A percentile compares a stretch with the other conserved stretches of the same genome.
Conservation (phyloP, 768 basidiomycete species). For the Tylopilus plumbeoviolaceoides region DNA sequence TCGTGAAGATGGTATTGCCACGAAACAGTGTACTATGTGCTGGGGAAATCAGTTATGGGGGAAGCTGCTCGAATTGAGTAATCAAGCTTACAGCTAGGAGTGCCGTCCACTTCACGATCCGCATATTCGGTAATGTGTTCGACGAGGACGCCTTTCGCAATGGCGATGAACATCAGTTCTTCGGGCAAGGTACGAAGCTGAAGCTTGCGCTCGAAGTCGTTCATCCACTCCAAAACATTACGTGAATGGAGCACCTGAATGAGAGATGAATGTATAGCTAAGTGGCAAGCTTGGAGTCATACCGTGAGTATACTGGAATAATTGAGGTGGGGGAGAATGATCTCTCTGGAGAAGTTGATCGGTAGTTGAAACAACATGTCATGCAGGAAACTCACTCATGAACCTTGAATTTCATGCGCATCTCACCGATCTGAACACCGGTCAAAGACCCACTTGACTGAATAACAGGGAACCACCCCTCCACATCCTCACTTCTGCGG, state of each 20-base stretch:
- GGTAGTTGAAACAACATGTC: not conserved
- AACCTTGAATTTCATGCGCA: slow-evolving; percentile 67
- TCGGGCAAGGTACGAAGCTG: slow-evolving; percentile 60
- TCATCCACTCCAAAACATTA: slow-evolving; percentile 73
- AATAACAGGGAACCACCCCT: slow-evolving; percentile 84
- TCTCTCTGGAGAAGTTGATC: slow-evolving; percentile 49
- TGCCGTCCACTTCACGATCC: slow-evolving; percentile 64
- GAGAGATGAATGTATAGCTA: not conserved
- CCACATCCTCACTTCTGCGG: slow-evolving; percentile 65
- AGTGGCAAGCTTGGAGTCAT: slow-evolving; percentile 15
- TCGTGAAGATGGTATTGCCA: slow-evolving; percentile 65
- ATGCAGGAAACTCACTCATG: slow-evolving; percentile 54
- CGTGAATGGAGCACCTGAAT: slow-evolving; percentile 42
- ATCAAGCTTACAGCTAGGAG: slow-evolving; percentile 53
- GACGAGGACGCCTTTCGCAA: slow-evolving; percentile 61
- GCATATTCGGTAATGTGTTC: slow-evolving; percentile 69
- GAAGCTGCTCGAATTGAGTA: not conserved
- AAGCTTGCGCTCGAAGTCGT: slow-evolving; percentile 61
- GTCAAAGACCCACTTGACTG: slow-evolving; percentile 43
- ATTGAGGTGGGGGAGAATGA: slow-evolving; percentile 64
- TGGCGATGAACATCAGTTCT: slow-evolving; percentile 64
- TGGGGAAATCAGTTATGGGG: slow-evolving; percentile 25
- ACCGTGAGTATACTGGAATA: slow-evolving; percentile 64
- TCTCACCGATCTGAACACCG: slow-evolving; percentile 67
- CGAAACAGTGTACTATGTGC: slow-evolving; percentile 75